Percentiles rank a stretch among this genome's conserved stretches.
Conservation (phyloP, 2,329 filamentous ascomycete species). For the Neonectria sp. region DNA sequence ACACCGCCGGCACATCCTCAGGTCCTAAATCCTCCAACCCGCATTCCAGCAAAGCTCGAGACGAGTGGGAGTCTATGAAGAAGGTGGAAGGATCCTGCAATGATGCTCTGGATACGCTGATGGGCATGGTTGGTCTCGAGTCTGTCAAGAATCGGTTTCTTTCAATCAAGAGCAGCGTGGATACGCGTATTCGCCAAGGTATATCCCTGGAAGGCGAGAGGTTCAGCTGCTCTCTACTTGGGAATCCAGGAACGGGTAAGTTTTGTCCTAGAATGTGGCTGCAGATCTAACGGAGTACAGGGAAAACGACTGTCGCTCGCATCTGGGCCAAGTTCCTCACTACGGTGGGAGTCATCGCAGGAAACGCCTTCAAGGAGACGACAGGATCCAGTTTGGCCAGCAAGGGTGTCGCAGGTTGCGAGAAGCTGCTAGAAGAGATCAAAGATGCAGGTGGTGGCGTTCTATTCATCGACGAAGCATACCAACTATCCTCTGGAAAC, state of each 20-base stretch:
- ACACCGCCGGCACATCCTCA: neutral
- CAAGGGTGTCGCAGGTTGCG: conserved; percentile 70
- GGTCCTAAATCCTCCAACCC: neutral
- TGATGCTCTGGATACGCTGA: conserved; percentile 72
- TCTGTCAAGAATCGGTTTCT: conserved; percentile 77
- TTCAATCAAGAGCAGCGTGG: conserved; percentile 73
- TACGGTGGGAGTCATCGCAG: conserved; percentile 73
- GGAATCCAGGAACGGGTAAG: conserved; percentile 82
- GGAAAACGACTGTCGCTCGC: conserved; percentile 82
- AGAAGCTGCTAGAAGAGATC: conserved; percentile 65
- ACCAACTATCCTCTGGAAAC: conserved; percentile 76
- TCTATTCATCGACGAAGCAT: conserved; percentile 85
- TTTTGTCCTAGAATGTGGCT: neutral
- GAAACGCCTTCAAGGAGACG: conserved; percentile 73
- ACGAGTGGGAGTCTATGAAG: conserved; percentile 77
- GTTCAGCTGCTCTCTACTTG: conserved; percentile 74
- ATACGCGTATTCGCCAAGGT: conserved; percentile 71
- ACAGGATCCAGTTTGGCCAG: conserved; percentile 78
- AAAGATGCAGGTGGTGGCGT: conserved; percentile 75
- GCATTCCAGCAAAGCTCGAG: conserved; percentile 50
- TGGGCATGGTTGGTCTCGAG: conserved; percentile 81
- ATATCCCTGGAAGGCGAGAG: conserved; percentile 70
- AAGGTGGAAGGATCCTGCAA: conserved; percentile 64
- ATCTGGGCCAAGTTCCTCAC: conserved; percentile 78
- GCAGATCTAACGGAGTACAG: conserved; percentile 40